phyloP scores from a whole-genome alignment of 2,329 filamentous ascomycete species.

The Phialophora expanda region DNA sequence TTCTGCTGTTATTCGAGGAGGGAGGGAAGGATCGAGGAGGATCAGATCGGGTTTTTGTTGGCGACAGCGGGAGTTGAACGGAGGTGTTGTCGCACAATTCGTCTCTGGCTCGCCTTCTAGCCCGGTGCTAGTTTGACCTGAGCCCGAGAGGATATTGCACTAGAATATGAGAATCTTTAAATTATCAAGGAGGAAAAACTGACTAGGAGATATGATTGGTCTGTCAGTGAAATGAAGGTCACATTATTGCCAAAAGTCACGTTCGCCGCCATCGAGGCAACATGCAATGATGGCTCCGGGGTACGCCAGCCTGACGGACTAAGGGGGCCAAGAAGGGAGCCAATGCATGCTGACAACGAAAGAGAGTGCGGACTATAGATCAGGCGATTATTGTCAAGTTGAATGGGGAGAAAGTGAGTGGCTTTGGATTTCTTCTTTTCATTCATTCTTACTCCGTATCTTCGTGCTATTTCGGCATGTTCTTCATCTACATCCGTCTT shows the following conservation, averaged over 20 bases:
- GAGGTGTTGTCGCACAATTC: not conserved
- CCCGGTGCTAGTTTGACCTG: not conserved
- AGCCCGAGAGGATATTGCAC: not conserved
- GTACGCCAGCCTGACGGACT: not conserved
- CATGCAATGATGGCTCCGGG: not conserved
- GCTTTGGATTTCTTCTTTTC: not conserved
- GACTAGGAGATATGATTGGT: not conserved
- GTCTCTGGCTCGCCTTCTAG: not conserved
- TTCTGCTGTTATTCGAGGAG: not conserved
- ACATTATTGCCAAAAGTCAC: not conserved
- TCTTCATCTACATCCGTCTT: not conserved
- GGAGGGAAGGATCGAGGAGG: no score
- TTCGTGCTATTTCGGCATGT: not conserved
- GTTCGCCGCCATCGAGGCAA: not conserved
- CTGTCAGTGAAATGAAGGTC: not conserved
- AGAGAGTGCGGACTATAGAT: not conserved
- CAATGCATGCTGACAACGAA: not conserved
- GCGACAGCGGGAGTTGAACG: not conserved
- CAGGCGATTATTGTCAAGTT: not conserved
- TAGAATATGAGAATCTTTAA: not conserved
- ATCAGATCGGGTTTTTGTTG: not conserved
- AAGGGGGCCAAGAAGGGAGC: not conserved
- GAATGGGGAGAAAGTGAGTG: not conserved
- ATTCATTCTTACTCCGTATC: not conserved
- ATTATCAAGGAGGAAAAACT: not conserved